Evolutionary conservation across 768 basidiomycete genomes (phyloP), one percentile per base, ranked within the genome.

Genomic region (Hypholoma fasciculare): DNA sequence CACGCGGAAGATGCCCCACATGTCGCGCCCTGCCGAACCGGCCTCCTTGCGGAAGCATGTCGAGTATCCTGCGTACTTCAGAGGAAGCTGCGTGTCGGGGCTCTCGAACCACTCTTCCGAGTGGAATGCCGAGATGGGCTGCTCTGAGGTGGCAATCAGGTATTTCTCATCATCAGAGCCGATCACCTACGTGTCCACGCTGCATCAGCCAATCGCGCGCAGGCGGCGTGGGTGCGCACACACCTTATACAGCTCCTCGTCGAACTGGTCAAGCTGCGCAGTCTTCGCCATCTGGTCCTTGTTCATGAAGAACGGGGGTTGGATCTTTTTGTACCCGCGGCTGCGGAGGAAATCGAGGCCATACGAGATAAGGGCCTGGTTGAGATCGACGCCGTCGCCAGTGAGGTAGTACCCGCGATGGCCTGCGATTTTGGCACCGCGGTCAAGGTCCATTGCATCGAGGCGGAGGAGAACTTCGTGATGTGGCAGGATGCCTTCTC

Each of bases 11-110:
- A 98, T 98, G 57, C 97, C 97, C 95, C 97, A 98, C 82, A 96
- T 98, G 65, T 99, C 97, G 55, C 94, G 89, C 3, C 97, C 97
- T 7, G 94, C 94, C 2, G 94, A 91, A 36, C 97, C 97, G 2
- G 97, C 97, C 77, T 99, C 97, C 76, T 98, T 98, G 27, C 97
- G 88, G 89, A 99, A 99, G 73, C 96, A 98, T 14, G 96, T 98
- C 67, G 89, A 92, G 72, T 89, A 92, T 19, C 90, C 90, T 0
- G 91, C 91, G 67, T 90, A 97, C 76, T 83, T 82, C 69, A 97
- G 82, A 1, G 97, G 97, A n/a, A 99, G 87, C 70, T 96, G 94
- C 23, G 83, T 86, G 49, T 92, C 87, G 1, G 95, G 95, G 71
- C 87, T 85, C 66, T 96, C 96, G 73, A 99, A 96, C 94, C 96